Percentiles rank a stretch among this genome's conserved stretches.
These are phyloP conservation scores for Boletellus emodensis DNA, from an alignment of 768 basidiomycete species.

Conservation along the genomic window DNA sequence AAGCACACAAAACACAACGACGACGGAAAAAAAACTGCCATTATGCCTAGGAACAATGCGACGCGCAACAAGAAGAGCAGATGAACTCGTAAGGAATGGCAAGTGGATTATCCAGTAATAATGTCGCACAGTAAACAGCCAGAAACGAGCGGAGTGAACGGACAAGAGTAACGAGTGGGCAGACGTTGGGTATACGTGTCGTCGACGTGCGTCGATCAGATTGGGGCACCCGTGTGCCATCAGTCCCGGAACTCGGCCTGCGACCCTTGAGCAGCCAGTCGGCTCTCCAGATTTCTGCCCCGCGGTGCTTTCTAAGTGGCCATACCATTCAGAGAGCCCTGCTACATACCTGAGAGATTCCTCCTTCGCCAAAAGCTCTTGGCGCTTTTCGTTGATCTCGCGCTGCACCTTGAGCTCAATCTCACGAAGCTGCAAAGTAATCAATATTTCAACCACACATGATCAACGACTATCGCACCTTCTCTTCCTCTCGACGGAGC, in stretches of 20 bases:
- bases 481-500: constrained; percentile 94
- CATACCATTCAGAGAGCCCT: neutral
- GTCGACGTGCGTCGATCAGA: constrained; percentile 23
- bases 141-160: constrained; percentile 31
- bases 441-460: constrained; percentile 10
- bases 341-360: constrained; percentile 77
- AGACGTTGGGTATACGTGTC: constrained; percentile 33
- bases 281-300: constrained; percentile 80
- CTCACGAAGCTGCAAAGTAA: constrained; percentile 70
- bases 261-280: constrained; percentile 84
- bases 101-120: constrained; percentile 36
- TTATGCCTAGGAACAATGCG: constrained; percentile 21
- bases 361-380: constrained; percentile 94
- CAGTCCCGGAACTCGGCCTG: constrained; percentile 74
- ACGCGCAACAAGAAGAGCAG: constrained; percentile 27
- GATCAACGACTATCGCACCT: constrained; percentile 41
- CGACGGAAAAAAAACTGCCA: constrained; percentile 10
- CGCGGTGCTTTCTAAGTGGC: neutral
- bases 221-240: constrained; percentile 26
- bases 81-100: constrained; percentile 33
- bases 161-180: constrained; percentile 36
- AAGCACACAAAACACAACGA: constrained; percentile 7
- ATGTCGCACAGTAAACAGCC: constrained; percentile 32
- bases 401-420: constrained; percentile 97
- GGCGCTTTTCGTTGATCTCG: constrained; percentile 96